Conservation (phyloP, 2,329 filamentous ascomycete species). For the Cryphonectria japonica region DNA sequence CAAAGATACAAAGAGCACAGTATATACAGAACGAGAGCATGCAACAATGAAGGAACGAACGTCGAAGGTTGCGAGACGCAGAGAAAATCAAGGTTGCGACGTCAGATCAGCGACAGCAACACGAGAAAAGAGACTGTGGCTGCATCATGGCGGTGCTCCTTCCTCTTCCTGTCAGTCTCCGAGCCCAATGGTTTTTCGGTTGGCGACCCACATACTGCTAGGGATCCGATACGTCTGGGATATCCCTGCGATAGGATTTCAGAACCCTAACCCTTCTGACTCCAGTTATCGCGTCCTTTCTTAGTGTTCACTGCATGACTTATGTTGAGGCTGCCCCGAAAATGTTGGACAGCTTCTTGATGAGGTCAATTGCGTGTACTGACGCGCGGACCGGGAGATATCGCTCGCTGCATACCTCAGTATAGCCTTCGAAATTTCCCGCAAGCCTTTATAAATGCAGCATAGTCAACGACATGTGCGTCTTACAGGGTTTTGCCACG, state of each 20-base stretch:
- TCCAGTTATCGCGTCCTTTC: neutral
- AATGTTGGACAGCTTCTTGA: neutral
- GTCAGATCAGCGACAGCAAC: slow-evolving; percentile 11
- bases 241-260: neutral
- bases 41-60: neutral
- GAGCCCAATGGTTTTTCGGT: slow-evolving; percentile 1
- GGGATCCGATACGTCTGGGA: neutral
- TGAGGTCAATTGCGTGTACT: neutral
- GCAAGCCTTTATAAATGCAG: neutral
- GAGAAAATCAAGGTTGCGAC: slow-evolving; percentile 6
- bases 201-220: slow-evolving; percentile 9
- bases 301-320: neutral
- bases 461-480: neutral
- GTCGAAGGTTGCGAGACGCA: neutral
- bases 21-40: neutral
- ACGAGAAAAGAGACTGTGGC: neutral
- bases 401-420: neutral
- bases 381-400: neutral
- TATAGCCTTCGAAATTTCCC: neutral
- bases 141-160: neutral
- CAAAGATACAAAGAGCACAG: neutral
- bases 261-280: neutral
- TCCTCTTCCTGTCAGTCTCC: neutral
- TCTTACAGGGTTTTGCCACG: neutral
- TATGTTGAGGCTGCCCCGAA: too few relatives aligned